Conservation (phyloP, 2,329 filamentous ascomycete genomes). For the Talaromyces sp. region DNA sequence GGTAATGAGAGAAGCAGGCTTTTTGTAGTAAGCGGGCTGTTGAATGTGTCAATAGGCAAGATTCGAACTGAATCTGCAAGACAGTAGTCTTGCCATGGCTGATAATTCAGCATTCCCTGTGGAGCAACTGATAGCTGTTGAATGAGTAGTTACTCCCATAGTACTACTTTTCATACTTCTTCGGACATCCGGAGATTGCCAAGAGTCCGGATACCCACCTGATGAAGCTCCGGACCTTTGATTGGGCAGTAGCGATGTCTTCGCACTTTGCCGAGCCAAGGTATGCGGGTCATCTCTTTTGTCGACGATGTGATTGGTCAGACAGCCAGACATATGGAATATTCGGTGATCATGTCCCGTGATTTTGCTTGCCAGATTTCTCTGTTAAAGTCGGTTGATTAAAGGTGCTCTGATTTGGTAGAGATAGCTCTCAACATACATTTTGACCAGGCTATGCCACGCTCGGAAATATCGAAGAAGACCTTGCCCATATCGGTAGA, state of each 20-base stretch:
- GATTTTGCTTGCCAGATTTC: neutral
- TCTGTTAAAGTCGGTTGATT: neutral
- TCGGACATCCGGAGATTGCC: neutral
- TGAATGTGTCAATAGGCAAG: no score
- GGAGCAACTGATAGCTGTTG: neutral
- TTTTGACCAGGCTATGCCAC: no score
- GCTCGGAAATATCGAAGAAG: neutral
- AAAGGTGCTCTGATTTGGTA: no score
- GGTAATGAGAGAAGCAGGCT: neutral
- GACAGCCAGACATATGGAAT: neutral
- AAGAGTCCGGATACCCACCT: neutral
- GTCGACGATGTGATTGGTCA: neutral
- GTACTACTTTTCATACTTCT: neutral
- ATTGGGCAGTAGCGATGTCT: neutral
- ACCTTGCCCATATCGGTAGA: neutral
- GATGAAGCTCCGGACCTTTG: neutral
- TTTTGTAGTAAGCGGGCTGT: neutral
- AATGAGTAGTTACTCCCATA: neutral
- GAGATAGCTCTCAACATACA: no score
- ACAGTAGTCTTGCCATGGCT: neutral
- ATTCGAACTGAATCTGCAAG: neutral
- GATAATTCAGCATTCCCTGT: neutral
- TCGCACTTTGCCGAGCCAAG: neutral
- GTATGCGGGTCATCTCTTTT: no score
- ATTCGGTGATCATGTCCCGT: neutral